Conservation (phyloP, 2,329 filamentous ascomycete species). For the Aschersonia sp. region DNA sequence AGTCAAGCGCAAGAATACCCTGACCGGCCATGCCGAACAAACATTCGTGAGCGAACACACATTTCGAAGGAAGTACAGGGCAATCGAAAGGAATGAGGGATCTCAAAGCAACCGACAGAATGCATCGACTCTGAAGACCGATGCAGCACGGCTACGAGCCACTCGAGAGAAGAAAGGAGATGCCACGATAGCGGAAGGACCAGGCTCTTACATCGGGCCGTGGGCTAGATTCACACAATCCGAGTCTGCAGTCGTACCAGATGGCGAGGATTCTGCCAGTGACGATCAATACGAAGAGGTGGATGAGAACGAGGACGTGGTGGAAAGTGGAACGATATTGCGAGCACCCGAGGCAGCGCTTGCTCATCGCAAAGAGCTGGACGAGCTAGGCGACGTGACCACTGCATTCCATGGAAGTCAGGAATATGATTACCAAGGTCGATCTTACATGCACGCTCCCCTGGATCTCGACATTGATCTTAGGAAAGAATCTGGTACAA, state of each 20-base stretch:
- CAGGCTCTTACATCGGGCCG: slow-evolving; percentile 80
- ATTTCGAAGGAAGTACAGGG: slow-evolving; percentile 77
- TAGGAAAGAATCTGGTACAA: slow-evolving; percentile 62
- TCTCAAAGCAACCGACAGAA: slow-evolving; percentile 41
- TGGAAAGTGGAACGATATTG: slow-evolving; percentile 50
- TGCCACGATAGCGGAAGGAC: slow-evolving; percentile 70
- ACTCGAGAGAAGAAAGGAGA: slow-evolving; percentile 78
- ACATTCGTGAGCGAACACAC: slow-evolving; percentile 81
- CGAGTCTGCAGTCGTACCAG: slow-evolving; percentile 59
- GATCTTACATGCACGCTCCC: slow-evolving; percentile 96
- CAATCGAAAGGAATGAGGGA: slow-evolving; percentile 55
- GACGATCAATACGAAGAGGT: slow-evolving; percentile 69
- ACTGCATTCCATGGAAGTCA: slow-evolving; percentile 74
- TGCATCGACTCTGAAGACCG: slow-evolving; percentile 50
- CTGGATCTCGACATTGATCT: slow-evolving; percentile 81
- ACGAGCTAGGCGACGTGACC: slow-evolving; percentile 57
- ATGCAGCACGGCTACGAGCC: slow-evolving; percentile 51
- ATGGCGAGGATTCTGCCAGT: slow-evolving; percentile 62
- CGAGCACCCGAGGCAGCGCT: slow-evolving; percentile 39
- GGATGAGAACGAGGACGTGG: slow-evolving; percentile 57
- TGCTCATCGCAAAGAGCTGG: slow-evolving; percentile 40
- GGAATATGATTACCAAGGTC: slow-evolving; percentile 83
- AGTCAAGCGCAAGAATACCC: slow-evolving; percentile 65
- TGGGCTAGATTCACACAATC: slow-evolving; percentile 75
- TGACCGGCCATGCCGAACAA: slow-evolving; percentile 80